phyloP scores from a whole-genome alignment of 2,329 filamentous ascomycete genomes.

The Emericellopsis atlantica region DNA sequence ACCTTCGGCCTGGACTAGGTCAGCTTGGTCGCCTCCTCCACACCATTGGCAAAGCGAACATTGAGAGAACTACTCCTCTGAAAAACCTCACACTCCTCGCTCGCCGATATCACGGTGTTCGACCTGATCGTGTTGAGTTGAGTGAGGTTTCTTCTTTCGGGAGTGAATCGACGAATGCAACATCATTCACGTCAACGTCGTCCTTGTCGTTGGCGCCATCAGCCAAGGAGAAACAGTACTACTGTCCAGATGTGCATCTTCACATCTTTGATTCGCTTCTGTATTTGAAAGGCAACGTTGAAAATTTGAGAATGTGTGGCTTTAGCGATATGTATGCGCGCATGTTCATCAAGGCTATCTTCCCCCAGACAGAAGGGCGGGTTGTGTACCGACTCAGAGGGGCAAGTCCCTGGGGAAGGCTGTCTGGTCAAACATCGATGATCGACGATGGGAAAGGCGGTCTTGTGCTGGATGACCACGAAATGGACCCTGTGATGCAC shows the following conservation, averaged over 20 bases:
- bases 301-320: constrained; percentile 21
- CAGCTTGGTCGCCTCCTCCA: constrained; percentile 13
- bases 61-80: constrained; percentile 10
- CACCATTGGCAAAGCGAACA: constrained; percentile 13
- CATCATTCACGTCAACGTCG: background rate
- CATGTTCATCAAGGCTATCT: constrained; percentile 13
- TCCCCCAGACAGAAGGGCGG: constrained; percentile 5
- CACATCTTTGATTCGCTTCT: constrained; percentile 16
- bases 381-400: constrained; percentile 15
- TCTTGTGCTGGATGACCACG: constrained; percentile 9
- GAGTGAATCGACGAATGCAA: no score
- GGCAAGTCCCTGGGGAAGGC: constrained; percentile 15
- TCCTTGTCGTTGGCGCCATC: no score
- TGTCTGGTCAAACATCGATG: constrained; percentile 14
- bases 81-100: constrained; percentile 18
- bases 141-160: background rate
- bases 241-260: constrained; percentile 18
- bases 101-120: constrained; percentile 18
- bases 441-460: constrained; percentile 11
- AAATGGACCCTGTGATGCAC: background rate
- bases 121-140: background rate
- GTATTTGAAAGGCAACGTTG: constrained; percentile 14
- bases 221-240: constrained; percentile 6
- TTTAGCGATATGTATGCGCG: constrained; percentile 18
- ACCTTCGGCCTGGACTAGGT: constrained; percentile 11